phyloP scores from a whole-genome alignment of 164 flowering plant species.

The Echeveria elegans region DNA sequence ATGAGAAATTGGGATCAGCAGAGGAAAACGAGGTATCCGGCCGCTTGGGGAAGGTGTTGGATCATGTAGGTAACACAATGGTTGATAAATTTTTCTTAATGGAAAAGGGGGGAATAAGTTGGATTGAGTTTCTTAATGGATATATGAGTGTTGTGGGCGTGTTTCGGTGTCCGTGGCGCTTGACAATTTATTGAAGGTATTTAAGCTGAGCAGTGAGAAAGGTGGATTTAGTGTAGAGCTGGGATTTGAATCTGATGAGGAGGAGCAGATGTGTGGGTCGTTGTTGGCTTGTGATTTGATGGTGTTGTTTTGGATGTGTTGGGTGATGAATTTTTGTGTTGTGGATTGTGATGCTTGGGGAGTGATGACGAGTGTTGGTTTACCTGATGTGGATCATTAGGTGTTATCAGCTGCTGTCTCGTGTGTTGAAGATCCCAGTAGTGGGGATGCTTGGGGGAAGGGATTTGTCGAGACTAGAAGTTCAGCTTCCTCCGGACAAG shows the following conservation, averaged over 20 bases:
- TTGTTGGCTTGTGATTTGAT: constrained; percentile 40
- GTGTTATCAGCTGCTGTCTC: constrained; percentile 51
- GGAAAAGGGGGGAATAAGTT: constrained; percentile 48
- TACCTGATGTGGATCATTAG: constrained; percentile 62
- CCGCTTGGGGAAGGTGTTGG: constrained; percentile 37
- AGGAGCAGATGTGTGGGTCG: constrained; percentile 36
- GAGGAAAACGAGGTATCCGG: constrained; percentile 31
- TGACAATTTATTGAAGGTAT: constrained; percentile 40
- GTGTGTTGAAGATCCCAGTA: constrained; percentile 37
- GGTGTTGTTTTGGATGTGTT: constrained; percentile 61
- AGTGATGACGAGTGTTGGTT: constrained; percentile 15
- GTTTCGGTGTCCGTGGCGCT: constrained; percentile 40
- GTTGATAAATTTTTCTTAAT: constrained; percentile 49
- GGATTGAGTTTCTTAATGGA: constrained; percentile 76
- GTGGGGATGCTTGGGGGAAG: constrained; percentile 35
- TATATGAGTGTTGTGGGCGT: constrained; percentile 61
- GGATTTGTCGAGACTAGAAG: constrained; percentile 25
- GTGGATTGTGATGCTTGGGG: constrained; percentile 13
- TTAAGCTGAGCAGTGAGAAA: constrained; percentile 28
- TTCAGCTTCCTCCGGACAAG: constrained; percentile 50
- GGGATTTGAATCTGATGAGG: constrained; percentile 39
- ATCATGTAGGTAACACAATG: constrained; percentile 45
- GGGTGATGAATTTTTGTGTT: constrained; percentile 46
- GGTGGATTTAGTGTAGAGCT: constrained; percentile 33
- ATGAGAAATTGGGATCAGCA: constrained; percentile 16